Base-by-base conservation (phyloP, 805 yeast genomes). In the Candida ficus region DNA sequence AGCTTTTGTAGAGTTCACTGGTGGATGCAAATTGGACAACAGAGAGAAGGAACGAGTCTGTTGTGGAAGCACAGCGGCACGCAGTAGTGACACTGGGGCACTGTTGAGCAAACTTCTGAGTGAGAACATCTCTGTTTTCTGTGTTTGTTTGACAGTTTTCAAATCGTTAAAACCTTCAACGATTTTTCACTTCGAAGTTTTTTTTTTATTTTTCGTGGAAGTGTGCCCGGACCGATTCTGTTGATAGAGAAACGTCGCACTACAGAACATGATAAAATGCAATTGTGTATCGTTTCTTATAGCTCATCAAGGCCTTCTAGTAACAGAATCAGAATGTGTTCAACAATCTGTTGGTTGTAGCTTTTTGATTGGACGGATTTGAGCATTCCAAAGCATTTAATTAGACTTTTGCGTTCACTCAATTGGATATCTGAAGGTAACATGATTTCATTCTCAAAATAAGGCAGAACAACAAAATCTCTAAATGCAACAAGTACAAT, bases 341-440 rank as follows among this genome's bases (percentile, higher is more conserved):
- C 83, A n/a, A 82, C 64, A n/a, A 72, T 65, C 30, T 63, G 64
- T 50, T 81, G 89, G 42, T 73, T 71, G 18, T 72, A 72, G 49
- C 78, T 82, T 7, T 62, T 65, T 0, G 80, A 69, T 33, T 72
- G 73, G 3, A 78, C 68, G 1, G 77, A 66, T 17, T 72, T 68
- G 23, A 83, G 55, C 22, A 77, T 64, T 7, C 83, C 78, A 47
- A 81, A 72, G 50, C 91, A 83, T 51, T 80, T 86, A 10, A 79
- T 57, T 23, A 83, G 54, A 3, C 67, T 57, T 21, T 67, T 54
- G 21, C 68, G 66, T 18, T 61, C 69, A 4, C 29, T 29, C 6
- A 39, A 40, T 21, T 57, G 64, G 33, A 63, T 61, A 28, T 54
- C 57, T 28, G 56, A 41, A 2, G 55, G 57, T 12, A 67, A 54